Evolutionary conservation across 345 rosid species (phyloP).

Genomic region (Triadica sebifera): DNA sequence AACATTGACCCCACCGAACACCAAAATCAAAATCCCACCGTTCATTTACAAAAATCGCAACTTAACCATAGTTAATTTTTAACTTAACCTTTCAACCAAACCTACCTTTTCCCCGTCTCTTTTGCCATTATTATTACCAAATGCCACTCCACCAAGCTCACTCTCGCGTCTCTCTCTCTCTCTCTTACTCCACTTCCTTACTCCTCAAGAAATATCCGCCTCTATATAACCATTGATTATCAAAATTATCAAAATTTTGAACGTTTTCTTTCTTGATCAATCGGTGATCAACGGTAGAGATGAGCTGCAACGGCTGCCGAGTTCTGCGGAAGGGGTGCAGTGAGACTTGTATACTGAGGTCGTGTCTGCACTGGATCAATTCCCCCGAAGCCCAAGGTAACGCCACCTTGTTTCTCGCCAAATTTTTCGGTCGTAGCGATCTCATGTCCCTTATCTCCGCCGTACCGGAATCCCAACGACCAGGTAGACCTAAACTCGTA

Average conservation of each 20-base stretch:
- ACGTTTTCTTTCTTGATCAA: not conserved
- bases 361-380: slow-evolving; percentile 29
- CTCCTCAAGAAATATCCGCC: not conserved
- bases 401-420: slow-evolving; percentile 40
- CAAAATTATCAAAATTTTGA: not conserved
- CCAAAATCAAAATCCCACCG: slow-evolving; percentile 24
- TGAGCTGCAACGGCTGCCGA: slow-evolving; percentile 42
- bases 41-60: slow-evolving; percentile 15
- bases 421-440: slow-evolving; percentile 38
- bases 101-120: not conserved
- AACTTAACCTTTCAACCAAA: slow-evolving; percentile 17
- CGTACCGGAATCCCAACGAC: slow-evolving; percentile 53
- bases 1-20: slow-evolving; percentile 12
- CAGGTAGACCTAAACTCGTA: slow-evolving; percentile 26
- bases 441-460: slow-evolving; percentile 49
- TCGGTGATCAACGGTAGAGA: slow-evolving; percentile 16
- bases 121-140: slow-evolving; percentile 3
- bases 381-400: slow-evolving; percentile 33
- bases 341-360: slow-evolving; percentile 33
- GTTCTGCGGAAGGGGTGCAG: slow-evolving; percentile 40
- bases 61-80: slow-evolving; percentile 41
- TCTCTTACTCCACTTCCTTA: not conserved
- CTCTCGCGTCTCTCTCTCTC: not conserved
- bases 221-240: not conserved
- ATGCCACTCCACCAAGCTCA: slow-evolving; percentile 9